Evolutionary conservation across 2,329 filamentous ascomycete genomes (phyloP).

Genomic region (Cladophialophora yegresii): DNA sequence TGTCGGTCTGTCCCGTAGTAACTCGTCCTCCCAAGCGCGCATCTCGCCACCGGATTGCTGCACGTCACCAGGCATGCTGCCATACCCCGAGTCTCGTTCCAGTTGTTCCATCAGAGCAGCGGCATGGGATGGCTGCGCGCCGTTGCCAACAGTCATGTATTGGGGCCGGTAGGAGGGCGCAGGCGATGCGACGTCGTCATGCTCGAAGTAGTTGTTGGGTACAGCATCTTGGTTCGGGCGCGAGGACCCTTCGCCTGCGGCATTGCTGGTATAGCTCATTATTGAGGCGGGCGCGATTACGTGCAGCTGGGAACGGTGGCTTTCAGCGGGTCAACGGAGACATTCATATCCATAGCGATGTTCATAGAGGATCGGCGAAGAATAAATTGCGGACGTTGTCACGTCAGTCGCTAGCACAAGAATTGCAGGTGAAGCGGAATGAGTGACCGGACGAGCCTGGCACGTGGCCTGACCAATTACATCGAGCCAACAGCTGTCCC

Average conservation of each 20-base stretch:
- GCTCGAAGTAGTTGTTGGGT: conserved; percentile 7
- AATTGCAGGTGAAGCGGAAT: conserved; percentile 4
- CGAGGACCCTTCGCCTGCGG: conserved; percentile 19
- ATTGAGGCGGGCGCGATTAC: conserved; percentile 9
- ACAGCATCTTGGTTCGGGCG: conserved; percentile 11
- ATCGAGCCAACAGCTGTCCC: not conserved
- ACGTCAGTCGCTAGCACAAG: not conserved
- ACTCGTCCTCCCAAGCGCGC: conserved; percentile 57
- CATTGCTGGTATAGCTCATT: conserved; percentile 28
- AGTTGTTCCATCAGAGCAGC: conserved; percentile 77
- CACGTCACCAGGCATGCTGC: conserved; percentile 70
- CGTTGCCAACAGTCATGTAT: conserved; percentile 87
- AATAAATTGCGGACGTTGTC: conserved; percentile 1
- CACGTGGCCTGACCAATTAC: too few species aligned
- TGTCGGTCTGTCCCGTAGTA: conserved; percentile 60
- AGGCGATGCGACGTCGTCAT: conserved; percentile 24
- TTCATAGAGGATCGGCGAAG: not conserved
- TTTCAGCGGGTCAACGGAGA: conserved; percentile 2
- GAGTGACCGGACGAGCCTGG: too few species aligned
- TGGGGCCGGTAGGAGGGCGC: conserved; percentile 50
- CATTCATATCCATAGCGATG: conserved; percentile 19
- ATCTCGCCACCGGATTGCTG: conserved; percentile 47
- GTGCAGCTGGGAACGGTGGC: not conserved
- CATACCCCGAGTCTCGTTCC: conserved; percentile 89
- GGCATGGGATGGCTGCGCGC: conserved; percentile 78